Base-by-base conservation (phyloP, 129 eudicot genomes). In the Saposhnikovia divaricata region DNA sequence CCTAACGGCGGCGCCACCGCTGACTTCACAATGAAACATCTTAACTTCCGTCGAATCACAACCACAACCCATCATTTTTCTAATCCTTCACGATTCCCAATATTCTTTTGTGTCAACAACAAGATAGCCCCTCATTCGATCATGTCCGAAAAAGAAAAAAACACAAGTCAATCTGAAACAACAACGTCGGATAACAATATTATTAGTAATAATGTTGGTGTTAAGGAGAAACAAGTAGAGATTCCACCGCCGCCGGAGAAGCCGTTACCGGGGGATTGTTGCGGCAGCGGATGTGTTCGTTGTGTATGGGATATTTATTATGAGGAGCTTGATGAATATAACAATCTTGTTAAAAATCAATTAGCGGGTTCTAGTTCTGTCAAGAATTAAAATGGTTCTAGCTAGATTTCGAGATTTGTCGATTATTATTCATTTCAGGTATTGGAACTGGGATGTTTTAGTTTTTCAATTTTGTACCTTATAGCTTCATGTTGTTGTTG, bases 261-360 rank as follows among this genome's bases (percentile, higher is more conserved):
- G 86, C 98, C 98, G 76, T 81, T 85, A 91, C 87, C 98, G 34
- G 98, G 96, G 40, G 98, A 90, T 83, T 93, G 98, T 70, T 93
- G 96, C 82, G 98, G 93, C 80, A 93, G 91, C 78, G 98, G 98
- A 0, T 93, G 98, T 77, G 93, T 93, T n/a, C 84, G 93, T 69
- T 93, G 98, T 85, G 96, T 93, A 21, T 93, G 98, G 98, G 98
- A 93, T 75, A 81, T 86, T 4, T 93, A 93, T 76, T 93, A 93
- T 38, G 96, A 90, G 45, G 96, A 93, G 77, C 89, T 93, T 18
- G 96, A 91, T 48, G 92, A 81, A 50, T 93, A 90, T 74, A 77
- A 93, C 82, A 82, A 83, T 72, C 87, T 87, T 70, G 38, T 25
- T 39, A 86, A 85, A 48, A 72, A 78, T 61, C 82, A 80, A 1